phyloP scores from a whole-genome alignment of 1,139 yeast genomes.

The Taphrina sp. region DNA sequence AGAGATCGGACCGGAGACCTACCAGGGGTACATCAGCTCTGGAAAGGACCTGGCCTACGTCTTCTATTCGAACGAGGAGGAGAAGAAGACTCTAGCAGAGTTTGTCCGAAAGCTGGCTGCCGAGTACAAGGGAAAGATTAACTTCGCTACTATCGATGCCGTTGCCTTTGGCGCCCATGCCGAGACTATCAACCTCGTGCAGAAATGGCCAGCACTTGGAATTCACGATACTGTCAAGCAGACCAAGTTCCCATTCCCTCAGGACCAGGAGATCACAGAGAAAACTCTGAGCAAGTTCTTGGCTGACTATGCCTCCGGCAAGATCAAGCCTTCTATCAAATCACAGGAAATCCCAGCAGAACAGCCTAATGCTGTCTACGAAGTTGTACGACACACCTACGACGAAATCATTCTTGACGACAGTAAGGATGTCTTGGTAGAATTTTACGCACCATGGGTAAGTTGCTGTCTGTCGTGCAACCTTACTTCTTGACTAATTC shows the following conservation, averaged over 20 bases:
- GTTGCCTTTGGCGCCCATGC: slow-evolving; percentile 82
- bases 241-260: slow-evolving; percentile 70
- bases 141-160: slow-evolving; percentile 88
- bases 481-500: not conserved
- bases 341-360: slow-evolving; percentile 82
- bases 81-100: slow-evolving; percentile 57
- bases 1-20: slow-evolving; percentile 81
- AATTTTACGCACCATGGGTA: slow-evolving; percentile 93
- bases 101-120: slow-evolving; percentile 64
- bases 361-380: slow-evolving; percentile 66
- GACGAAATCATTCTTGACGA: slow-evolving; percentile 64
- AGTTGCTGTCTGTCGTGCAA: too few species aligned
- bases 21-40: slow-evolving; percentile 68
- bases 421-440: slow-evolving; percentile 80
- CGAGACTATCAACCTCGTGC: slow-evolving; percentile 77
- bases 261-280: slow-evolving; percentile 47
- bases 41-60: slow-evolving; percentile 81
- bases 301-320: slow-evolving; percentile 61
- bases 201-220: slow-evolving; percentile 85
- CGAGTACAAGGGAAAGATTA: slow-evolving; percentile 72
- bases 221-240: slow-evolving; percentile 70
- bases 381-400: slow-evolving; percentile 65
- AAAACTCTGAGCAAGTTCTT: slow-evolving; percentile 60
- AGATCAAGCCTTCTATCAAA: slow-evolving; percentile 70
- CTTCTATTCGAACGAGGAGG: slow-evolving; percentile 70